Evolutionary conservation across 2,329 filamentous ascomycete genomes (phyloP), one percentile per base, ranked within the genome.

Genomic region (Fusarium clavum): DNA sequence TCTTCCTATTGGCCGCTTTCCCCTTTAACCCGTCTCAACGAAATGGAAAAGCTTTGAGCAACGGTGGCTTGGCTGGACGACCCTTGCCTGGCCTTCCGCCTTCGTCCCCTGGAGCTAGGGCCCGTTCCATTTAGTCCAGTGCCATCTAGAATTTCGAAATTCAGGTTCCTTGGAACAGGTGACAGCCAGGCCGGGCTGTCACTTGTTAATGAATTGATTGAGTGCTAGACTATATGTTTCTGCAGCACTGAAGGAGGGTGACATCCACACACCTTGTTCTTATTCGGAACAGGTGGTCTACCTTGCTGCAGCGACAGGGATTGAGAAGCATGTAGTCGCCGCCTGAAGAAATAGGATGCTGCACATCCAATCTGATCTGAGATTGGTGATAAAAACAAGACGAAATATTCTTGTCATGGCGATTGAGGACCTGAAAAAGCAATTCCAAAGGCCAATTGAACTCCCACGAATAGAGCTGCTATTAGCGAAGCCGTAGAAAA

Each of bases 21-120:
- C 24, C 8, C 20, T 47, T 47, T 14, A 22, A 53, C 13, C 34
- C 32, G 18, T 54, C 67, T 70, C 67, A 70, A 70, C 67, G 67
- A 69, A 66, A 69, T 65, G 45, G 41, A 56, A 55, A 68, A 59
- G 64, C 64, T 57, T 53, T 69, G 66, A 51, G 59, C 58, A 68
- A 67, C 52, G 52, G 64, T 67, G 65, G 64, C 58, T 68, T 59
- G 48, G 24, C 44, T 27, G 16, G 41, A 44, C 32, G 48, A 52
- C 48, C 48, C 48, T 51, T n/a, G 48, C 10, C 16, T 34, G 45
- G 48, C 49, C 59, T 46, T 41, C 29, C 18, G 34, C 40, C 18
- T 57, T 46, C 45, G 27, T 60, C 64, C 66, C 67, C 61, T 70
- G 67, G 56, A 70, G 61, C 67, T 70, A 61, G 41, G 44, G 40